Conservation (phyloP, 805 yeast genomes). For the Komagataella ulmi region DNA sequence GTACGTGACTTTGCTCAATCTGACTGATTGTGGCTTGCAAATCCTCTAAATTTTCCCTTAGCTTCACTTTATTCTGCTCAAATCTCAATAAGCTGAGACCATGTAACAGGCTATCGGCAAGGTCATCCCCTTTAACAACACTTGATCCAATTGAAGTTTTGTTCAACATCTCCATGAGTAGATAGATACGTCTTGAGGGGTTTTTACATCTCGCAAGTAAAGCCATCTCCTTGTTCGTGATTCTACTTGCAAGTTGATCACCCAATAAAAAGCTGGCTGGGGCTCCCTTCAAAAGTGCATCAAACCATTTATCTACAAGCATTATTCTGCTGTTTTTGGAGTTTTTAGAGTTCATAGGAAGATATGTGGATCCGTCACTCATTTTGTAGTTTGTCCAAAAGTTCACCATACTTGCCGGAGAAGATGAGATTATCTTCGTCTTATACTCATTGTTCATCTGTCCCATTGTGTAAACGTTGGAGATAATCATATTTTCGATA, state of each 20-base stretch:
- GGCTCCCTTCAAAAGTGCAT: constrained; percentile 1
- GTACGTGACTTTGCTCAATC: background rate
- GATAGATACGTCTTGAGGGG: constrained; percentile 13
- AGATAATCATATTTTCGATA: constrained; percentile 33
- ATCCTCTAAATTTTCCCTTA: background rate
- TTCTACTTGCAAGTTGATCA: background rate
- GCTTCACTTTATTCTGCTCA: constrained; percentile 16
- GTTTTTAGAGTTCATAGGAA: constrained; percentile 1
- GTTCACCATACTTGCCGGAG: constrained; percentile 16
- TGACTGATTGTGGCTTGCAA: background rate
- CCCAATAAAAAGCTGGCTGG: background rate
- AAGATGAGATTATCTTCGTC: constrained; percentile 8
- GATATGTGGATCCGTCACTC: constrained; percentile 1
- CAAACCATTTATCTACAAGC: constrained; percentile 15
- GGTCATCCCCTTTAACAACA: constrained; percentile 41
- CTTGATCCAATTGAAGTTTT: constrained; percentile 1
- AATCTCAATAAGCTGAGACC: constrained; percentile 37
- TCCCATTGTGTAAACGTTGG: constrained; percentile 10
- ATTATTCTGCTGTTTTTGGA: constrained; percentile 13
- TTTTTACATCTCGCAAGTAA: constrained; percentile 2
- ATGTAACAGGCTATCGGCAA: constrained; percentile 54
- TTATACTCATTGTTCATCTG: constrained; percentile 2
- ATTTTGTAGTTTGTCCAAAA: constrained; percentile 13
- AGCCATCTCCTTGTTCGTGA: background rate
- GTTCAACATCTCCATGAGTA: constrained; percentile 13